A percentile compares a stretch with the other conserved stretches of the same genome.
Conservation (phyloP, 805 yeast species). For the Sporopachydermia lactativora region DNA sequence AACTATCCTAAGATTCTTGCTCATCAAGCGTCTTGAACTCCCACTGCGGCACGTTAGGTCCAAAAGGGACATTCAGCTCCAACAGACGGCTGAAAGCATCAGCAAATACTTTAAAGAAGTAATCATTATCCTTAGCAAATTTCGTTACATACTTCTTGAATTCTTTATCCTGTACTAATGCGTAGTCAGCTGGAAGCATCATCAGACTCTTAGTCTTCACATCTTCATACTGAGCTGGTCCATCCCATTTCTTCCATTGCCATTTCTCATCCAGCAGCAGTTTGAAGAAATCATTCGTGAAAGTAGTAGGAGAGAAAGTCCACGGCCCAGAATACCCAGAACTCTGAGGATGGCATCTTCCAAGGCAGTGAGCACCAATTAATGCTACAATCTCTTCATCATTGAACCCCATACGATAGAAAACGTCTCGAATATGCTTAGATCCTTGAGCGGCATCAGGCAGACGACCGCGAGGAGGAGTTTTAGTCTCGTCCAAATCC, state of each 20-base stretch:
- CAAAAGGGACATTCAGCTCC: conserved; percentile 65
- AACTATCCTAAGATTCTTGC: conserved; percentile 33
- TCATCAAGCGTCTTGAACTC: conserved; percentile 58
- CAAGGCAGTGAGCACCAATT: conserved; percentile 65
- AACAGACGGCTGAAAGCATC: conserved; percentile 53
- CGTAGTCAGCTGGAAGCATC: conserved; percentile 82
- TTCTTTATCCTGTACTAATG: conserved; percentile 44
- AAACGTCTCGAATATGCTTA: conserved; percentile 48
- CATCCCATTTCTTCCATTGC: conserved; percentile 44
- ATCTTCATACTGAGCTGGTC: conserved; percentile 50
- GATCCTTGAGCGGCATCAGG: conserved; percentile 63
- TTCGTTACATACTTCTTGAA: conserved; percentile 47
- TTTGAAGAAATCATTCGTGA: conserved; percentile 56
- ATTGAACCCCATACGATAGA: conserved; percentile 49
- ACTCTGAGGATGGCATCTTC: conserved; percentile 50
- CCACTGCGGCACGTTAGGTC: conserved; percentile 29
- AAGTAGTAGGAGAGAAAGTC: conserved; percentile 62
- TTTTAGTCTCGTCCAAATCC: conserved; percentile 35
- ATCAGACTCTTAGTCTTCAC: conserved; percentile 45
- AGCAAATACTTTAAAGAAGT: conserved; percentile 51
- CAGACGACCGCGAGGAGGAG: conserved; percentile 54
- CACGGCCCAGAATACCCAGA: conserved; percentile 73
- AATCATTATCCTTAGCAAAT: conserved; percentile 52
- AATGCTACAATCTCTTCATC: conserved; percentile 64
- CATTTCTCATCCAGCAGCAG: conserved; percentile 39